These are phyloP conservation scores for Melastoma malabathricum DNA, from an alignment of 345 rosid genomes.

Conservation along the genomic window DNA sequence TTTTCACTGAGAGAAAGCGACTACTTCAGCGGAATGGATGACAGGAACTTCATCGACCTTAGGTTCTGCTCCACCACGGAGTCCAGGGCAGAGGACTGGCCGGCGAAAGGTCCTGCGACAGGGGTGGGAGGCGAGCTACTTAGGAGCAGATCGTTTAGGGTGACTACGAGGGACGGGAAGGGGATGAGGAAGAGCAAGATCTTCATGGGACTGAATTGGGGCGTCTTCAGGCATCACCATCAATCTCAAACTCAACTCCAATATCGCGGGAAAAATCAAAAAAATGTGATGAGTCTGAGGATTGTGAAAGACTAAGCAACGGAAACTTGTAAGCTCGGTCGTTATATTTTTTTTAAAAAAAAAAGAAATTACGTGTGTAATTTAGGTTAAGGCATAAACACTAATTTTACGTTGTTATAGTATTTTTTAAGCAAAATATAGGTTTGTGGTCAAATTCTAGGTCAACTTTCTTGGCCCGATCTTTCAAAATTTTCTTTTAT, in stretches of 20 bases:
- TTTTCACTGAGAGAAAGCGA: constrained; percentile 64
- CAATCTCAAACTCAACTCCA: constrained; percentile 5
- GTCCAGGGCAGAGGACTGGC: constrained; percentile 23
- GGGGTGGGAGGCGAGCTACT: not conserved
- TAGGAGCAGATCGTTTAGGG: constrained; percentile 37
- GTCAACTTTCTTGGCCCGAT: no score
- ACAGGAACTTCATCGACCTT: constrained; percentile 76
- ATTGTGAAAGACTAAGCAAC: no score
- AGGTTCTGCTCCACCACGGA: constrained; percentile 37
- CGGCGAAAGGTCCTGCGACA: constrained; percentile 23
- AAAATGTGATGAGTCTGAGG: no score
- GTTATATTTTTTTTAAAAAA: no score
- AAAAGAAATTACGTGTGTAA: no score
- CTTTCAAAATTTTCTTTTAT: no score
- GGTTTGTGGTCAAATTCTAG: no score
- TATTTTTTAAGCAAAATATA: no score
- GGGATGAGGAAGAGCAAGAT: constrained; percentile 63
- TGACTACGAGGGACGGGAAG: constrained; percentile 47
- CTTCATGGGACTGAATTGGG: constrained; percentile 94
- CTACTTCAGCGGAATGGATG: constrained; percentile 49
- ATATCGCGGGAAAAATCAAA: no score
- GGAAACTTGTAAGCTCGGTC: no score
- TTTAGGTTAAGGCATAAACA: no score
- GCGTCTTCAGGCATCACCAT: constrained; percentile 43
- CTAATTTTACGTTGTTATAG: no score